Evolutionary conservation across 192 early-diverging fungal species (phyloP).

Genomic region (Rhizophlyctis rosea): DNA sequence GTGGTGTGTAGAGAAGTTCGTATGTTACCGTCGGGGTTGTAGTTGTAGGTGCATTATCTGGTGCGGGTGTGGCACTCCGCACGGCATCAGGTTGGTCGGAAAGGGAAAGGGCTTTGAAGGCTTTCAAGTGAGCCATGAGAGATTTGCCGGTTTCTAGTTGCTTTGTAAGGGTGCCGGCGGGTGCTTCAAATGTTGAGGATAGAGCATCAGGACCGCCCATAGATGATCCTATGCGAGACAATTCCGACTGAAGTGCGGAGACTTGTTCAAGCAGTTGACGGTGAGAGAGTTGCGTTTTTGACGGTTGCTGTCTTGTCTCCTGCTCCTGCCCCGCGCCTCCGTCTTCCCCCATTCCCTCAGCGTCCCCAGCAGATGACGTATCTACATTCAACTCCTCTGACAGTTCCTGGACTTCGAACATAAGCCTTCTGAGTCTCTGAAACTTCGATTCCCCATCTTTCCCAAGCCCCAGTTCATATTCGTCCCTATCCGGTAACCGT

Average conservation of each 20-base stretch:
- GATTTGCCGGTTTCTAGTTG: slow-evolving; percentile 23
- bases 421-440: slow-evolving; percentile 72
- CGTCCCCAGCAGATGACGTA: slow-evolving; percentile 15
- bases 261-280: slow-evolving; percentile 27
- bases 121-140: slow-evolving; percentile 23
- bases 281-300: slow-evolving; percentile 1
- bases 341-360: slow-evolving; percentile 3
- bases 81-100: slow-evolving; percentile 19
- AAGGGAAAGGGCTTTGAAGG: slow-evolving; percentile 8
- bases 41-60: not conserved
- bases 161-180: slow-evolving; percentile 12
- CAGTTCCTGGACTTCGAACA: slow-evolving; percentile 82
- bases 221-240: slow-evolving; percentile 7
- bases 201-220: not conserved
- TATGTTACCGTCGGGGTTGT: slow-evolving; percentile 52
- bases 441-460: slow-evolving; percentile 69
- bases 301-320: not conserved
- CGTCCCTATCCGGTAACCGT: slow-evolving; percentile 16
- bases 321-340: not conserved
- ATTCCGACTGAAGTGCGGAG: slow-evolving; percentile 15
- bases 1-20: slow-evolving; percentile 70
- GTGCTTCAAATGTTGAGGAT: not conserved
- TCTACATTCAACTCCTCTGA: slow-evolving; percentile 50
- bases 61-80: not conserved
- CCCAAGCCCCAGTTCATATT: slow-evolving; percentile 35